phyloP scores from a whole-genome alignment of 1,284 basidiomycete genomes.

The Ganoderma multipileum region DNA sequence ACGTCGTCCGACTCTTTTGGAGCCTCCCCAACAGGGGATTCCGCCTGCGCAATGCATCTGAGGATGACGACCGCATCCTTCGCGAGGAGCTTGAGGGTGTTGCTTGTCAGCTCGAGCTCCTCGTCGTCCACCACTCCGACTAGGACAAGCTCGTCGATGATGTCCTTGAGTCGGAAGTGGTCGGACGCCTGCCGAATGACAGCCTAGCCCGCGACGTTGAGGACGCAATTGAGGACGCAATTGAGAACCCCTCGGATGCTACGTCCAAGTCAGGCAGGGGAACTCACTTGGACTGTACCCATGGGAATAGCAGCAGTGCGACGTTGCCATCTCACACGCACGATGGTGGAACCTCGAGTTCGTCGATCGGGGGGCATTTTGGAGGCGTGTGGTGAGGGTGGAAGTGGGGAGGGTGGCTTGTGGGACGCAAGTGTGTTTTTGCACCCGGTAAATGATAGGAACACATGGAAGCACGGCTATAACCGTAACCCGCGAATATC shows the following conservation, averaged over 20 bases:
- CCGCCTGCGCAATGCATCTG: background rate
- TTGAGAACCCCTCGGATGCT: background rate
- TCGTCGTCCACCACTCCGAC: background rate
- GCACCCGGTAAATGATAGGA: background rate
- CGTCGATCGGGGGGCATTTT: background rate
- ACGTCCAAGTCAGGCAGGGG: background rate
- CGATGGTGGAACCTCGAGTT: background rate
- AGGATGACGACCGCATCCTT: background rate
- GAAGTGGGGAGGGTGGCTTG: background rate
- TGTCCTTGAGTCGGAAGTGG: background rate
- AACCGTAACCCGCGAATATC: no score
- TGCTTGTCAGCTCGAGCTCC: slow-evolving; percentile 1
- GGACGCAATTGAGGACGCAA: background rate
- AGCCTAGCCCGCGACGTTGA: background rate
- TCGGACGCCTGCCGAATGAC: background rate
- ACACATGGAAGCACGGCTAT: no score
- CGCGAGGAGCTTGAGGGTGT: background rate
- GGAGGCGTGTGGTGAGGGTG: background rate
- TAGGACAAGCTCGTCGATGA: background rate
- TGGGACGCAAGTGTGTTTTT: background rate
- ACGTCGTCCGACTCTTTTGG: background rate
- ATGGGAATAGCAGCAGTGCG: background rate
- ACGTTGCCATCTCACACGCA: background rate
- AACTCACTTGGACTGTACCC: background rate
- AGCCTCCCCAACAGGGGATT: background rate